A percentile compares a stretch with the other conserved stretches of the same genome.
Conservation (phyloP, 2,329 filamentous ascomycete genomes). For the Diplodia intermedia region DNA sequence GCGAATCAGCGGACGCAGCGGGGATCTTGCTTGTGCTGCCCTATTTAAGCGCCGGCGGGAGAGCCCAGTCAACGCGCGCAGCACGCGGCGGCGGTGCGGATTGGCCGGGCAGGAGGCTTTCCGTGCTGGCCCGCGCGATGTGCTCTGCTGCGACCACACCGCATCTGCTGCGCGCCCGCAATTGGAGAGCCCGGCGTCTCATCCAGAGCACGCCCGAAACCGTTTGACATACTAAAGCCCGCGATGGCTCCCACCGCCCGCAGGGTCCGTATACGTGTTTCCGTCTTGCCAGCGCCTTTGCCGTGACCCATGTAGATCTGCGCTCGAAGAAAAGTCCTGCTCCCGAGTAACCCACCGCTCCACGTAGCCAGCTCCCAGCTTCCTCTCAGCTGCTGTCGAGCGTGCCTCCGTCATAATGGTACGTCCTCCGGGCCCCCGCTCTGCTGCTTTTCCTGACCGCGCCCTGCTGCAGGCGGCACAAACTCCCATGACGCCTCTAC, state of each 20-base stretch:
- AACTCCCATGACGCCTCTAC: slow-evolving; percentile 51
- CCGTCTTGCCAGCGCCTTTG: slow-evolving; percentile 10
- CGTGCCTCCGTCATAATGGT: slow-evolving; percentile 39
- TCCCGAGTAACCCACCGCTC: slow-evolving; percentile 16
- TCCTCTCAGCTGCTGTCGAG: neutral
- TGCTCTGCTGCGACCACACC: slow-evolving; percentile 27
- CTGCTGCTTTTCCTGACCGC: neutral
- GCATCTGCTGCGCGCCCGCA: slow-evolving; percentile 17
- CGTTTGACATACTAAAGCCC: slow-evolving; percentile 31
- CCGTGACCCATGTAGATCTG: slow-evolving; percentile 31
- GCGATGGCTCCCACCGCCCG: slow-evolving; percentile 28
- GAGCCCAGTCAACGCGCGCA: slow-evolving; percentile 34
- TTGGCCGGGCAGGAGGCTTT: slow-evolving; percentile 39
- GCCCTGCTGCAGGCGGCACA: slow-evolving; percentile 25
- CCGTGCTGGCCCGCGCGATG: slow-evolving; percentile 19
- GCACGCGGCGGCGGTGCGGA: slow-evolving; percentile 41
- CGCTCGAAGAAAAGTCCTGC: slow-evolving; percentile 25
- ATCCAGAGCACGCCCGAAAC: slow-evolving; percentile 1
- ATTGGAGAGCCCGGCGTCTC: slow-evolving; percentile 27
- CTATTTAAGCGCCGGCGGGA: slow-evolving; percentile 46
- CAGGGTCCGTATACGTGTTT: slow-evolving; percentile 26
- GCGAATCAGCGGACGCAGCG: slow-evolving; percentile 38
- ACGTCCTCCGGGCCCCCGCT: slow-evolving; percentile 34
- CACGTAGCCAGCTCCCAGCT: slow-evolving; percentile 18
- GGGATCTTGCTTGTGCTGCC: slow-evolving; percentile 39